These are phyloP conservation scores for Cladochytrium replicatum DNA, from an alignment of 192 early-diverging fungal species.

Conservation along the genomic window DNA sequence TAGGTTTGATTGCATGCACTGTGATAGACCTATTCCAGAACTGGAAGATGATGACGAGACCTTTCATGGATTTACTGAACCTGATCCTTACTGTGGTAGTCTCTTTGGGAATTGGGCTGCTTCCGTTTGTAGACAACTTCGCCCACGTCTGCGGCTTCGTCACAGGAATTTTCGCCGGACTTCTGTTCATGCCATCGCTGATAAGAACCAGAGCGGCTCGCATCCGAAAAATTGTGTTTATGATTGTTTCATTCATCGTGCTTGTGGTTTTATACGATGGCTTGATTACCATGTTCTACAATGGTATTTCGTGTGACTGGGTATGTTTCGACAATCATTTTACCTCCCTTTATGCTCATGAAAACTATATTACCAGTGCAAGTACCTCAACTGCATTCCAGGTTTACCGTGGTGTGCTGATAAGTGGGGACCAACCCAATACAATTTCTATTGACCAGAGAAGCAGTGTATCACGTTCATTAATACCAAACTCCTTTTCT, in stretches of 20 bases:
- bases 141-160: conserved; percentile 76
- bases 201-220: conserved; percentile 32
- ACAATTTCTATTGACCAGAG: too few relatives aligned
- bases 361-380: too few relatives aligned
- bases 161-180: conserved; percentile 51
- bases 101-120: conserved; percentile 59
- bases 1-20: conserved; percentile 68
- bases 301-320: conserved; percentile 12
- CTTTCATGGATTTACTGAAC: conserved; percentile 57
- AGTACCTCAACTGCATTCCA: conserved; percentile 45
- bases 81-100: conserved; percentile 52
- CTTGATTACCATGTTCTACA: conserved; percentile 27
- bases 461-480: too few relatives aligned
- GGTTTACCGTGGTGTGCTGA: conserved; percentile 40
- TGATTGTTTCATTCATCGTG: conserved; percentile 18
- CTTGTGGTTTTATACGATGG: conserved; percentile 18
- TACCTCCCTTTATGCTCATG: too few relatives aligned
- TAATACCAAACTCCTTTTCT: too few relatives aligned
- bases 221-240: conserved; percentile 17
- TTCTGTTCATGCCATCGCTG: conserved; percentile 60
- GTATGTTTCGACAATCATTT: too few relatives aligned
- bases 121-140: conserved; percentile 77
- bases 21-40: conserved; percentile 69
- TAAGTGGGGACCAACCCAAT: too few relatives aligned
- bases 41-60: conserved; percentile 57